Percentiles rank a stretch among this genome's conserved stretches.
phyloP scores from a whole-genome alignment of 1,284 basidiomycete species.

The Leccinum ponderosum region DNA sequence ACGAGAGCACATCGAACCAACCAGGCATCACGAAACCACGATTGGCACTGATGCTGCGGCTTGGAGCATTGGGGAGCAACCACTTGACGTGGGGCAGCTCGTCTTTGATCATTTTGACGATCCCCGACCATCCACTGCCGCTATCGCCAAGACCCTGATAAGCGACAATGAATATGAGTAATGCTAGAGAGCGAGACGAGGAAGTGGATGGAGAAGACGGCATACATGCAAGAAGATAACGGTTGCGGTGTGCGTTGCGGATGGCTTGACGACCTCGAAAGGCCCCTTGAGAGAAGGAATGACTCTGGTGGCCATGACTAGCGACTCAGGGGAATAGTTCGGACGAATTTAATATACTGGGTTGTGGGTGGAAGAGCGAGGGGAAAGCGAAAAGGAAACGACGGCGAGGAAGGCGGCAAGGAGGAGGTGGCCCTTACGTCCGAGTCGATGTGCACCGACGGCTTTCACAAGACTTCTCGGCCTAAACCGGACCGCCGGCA shows the following conservation, averaged over 20 bases:
- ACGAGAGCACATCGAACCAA: slow-evolving; percentile 81
- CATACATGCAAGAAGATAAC: slow-evolving; percentile 88
- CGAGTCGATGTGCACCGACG: too few species aligned
- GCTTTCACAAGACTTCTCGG: slow-evolving; percentile 16
- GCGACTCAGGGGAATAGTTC: not conserved
- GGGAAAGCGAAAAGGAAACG: not conserved
- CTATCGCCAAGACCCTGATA: slow-evolving; percentile 72
- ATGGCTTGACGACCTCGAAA: slow-evolving; percentile 53
- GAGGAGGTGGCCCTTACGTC: not conserved
- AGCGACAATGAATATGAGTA: slow-evolving; percentile 4
- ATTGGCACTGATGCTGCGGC: slow-evolving; percentile 66
- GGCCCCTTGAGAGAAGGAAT: slow-evolving; percentile 30
- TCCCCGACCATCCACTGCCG: slow-evolving; percentile 76
- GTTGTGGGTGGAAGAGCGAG: not conserved
- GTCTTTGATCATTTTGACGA: slow-evolving; percentile 67
- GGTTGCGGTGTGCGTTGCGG: slow-evolving; percentile 75
- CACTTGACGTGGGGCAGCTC: slow-evolving; percentile 77
- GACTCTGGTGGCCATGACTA: slow-evolving; percentile 26
- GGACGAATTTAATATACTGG: not conserved
- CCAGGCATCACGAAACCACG: slow-evolving; percentile 61
- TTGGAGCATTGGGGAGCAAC: slow-evolving; percentile 51
- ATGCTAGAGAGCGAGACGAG: not conserved
- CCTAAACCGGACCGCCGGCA: slow-evolving; percentile 23
- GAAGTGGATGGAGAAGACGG: slow-evolving; percentile 9
- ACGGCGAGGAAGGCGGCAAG: slow-evolving; percentile 3